These are phyloP conservation scores for Aureobasidium lini DNA, from an alignment of 2,329 filamentous ascomycete genomes.

Conservation along the genomic window DNA sequence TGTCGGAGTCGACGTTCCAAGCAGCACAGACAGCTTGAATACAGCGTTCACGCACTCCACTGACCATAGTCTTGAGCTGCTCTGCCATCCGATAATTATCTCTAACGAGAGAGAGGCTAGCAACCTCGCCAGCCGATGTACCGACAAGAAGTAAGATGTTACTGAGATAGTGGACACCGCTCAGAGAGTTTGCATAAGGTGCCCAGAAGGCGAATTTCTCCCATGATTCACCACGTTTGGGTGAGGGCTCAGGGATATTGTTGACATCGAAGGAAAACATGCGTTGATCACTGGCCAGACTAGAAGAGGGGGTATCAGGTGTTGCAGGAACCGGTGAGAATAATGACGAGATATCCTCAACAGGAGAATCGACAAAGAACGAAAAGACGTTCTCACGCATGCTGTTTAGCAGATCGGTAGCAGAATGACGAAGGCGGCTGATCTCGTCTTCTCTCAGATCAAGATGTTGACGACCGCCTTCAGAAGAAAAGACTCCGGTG, in stretches of 20 bases:
- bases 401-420: constrained; percentile 73
- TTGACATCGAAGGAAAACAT: constrained; percentile 69
- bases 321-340: constrained; percentile 72
- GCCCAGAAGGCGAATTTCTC: constrained; percentile 97
- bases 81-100: constrained; percentile 53
- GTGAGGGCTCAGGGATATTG: constrained; percentile 70
- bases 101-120: constrained; percentile 62
- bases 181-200: constrained; percentile 82
- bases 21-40: constrained; percentile 78
- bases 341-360: constrained; percentile 81
- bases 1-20: constrained; percentile 90
- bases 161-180: constrained; percentile 82
- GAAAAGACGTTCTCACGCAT: constrained; percentile 70
- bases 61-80: constrained; percentile 66
- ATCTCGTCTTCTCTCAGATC: constrained; percentile 65
- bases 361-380: constrained; percentile 81
- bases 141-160: constrained; percentile 76
- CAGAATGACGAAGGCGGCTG: constrained; percentile 65
- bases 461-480: constrained; percentile 75
- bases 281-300: constrained; percentile 57
- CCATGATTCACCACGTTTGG: constrained; percentile 69
- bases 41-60: constrained; percentile 72
- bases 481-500: constrained; percentile 37
- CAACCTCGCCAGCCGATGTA: constrained; percentile 80
- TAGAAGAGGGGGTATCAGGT: constrained; percentile 57